Evolutionary conservation across 768 basidiomycete species (phyloP).

Genomic region (Hericium coralloides): DNA sequence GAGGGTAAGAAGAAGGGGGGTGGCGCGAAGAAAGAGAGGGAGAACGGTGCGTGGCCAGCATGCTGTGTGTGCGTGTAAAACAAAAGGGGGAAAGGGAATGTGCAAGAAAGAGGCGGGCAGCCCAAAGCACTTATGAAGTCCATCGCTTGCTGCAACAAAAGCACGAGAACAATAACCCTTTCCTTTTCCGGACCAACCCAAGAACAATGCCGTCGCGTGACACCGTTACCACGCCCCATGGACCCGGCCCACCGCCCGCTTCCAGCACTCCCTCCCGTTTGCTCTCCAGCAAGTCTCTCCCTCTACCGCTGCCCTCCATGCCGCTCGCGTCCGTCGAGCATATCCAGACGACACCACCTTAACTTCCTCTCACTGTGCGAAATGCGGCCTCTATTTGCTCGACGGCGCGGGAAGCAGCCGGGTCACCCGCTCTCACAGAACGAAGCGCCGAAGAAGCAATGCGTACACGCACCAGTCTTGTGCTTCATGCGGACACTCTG

Average conservation of each 20-base stretch:
- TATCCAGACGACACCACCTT: slow-evolving; percentile 18
- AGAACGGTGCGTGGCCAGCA: slow-evolving; percentile 6
- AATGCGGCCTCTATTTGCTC: slow-evolving; percentile 45
- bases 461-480: slow-evolving; percentile 12
- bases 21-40: background rate
- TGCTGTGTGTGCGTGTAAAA: slow-evolving; percentile 1
- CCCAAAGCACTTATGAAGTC: background rate
- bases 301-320: slow-evolving; percentile 55
- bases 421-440: slow-evolving; percentile 18
- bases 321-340: slow-evolving; percentile 27
- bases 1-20: slow-evolving; percentile 6
- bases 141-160: background rate
- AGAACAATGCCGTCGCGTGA: background rate
- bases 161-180: slow-evolving; percentile 1
- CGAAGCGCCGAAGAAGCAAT: no score
- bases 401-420: slow-evolving; percentile 30
- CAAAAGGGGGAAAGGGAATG: background rate
- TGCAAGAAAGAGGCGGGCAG: no score
- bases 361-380: slow-evolving; percentile 31
- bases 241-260: slow-evolving; percentile 25
- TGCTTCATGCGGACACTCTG: slow-evolving; percentile 18
- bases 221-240: background rate
- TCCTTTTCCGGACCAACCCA: background rate
- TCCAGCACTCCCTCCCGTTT: slow-evolving; percentile 39
- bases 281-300: slow-evolving; percentile 43